Conservation (phyloP, 306 rosid genomes). For the Datisca glomerata region DNA sequence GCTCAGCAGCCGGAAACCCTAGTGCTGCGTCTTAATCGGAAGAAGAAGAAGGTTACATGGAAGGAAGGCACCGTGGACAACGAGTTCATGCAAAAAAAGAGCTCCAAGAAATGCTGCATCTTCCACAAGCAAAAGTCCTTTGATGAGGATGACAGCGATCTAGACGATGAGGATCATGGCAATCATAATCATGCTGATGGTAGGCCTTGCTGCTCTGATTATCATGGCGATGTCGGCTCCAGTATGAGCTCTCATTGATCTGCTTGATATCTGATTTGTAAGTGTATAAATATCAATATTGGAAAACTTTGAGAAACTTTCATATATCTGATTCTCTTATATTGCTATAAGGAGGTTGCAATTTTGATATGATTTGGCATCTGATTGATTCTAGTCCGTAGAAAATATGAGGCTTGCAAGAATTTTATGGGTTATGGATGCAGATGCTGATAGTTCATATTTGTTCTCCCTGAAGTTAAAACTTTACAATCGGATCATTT, state of each 20-base stretch:
- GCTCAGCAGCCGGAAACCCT: slow-evolving; percentile 34
- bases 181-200: slow-evolving; percentile 16
- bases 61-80: slow-evolving; percentile 92
- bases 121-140: slow-evolving; percentile 75
- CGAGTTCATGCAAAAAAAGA: slow-evolving; percentile 93
- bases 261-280: too few relatives aligned
- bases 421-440: too few relatives aligned
- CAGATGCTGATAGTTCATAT: too few relatives aligned
- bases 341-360: too few relatives aligned
- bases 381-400: too few relatives aligned
- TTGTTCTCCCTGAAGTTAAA: too few relatives aligned
- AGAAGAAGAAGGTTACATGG: slow-evolving; percentile 86
- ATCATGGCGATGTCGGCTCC: slow-evolving; percentile 31
- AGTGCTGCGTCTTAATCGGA: slow-evolving; percentile 59
- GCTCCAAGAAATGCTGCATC: slow-evolving; percentile 94
- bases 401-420: too few relatives aligned
- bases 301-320: too few relatives aligned
- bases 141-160: slow-evolving; percentile 82
- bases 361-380: too few relatives aligned
- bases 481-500: too few relatives aligned
- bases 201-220: slow-evolving; percentile 26
- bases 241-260: slow-evolving; percentile 15
- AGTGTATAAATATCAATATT: too few relatives aligned
- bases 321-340: too few relatives aligned
- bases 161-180: slow-evolving; percentile 28